Evolutionary conservation across 495 filamentous ascomycete genomes (phyloP).

Genomic region (Tirmania nivea): DNA sequence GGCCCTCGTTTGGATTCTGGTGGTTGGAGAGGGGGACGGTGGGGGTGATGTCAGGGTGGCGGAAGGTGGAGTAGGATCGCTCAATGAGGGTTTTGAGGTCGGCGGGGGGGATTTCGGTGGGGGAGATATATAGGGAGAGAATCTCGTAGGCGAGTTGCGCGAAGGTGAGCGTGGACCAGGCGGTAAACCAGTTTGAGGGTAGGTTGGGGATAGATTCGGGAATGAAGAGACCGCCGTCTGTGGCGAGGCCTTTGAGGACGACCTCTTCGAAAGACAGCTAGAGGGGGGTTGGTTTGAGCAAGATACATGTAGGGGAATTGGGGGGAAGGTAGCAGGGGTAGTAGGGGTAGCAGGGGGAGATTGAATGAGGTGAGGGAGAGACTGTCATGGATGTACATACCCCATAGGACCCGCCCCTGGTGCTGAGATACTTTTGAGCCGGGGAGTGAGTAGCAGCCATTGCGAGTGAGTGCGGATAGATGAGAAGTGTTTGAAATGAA

Average conservation of each 20-base stretch:
- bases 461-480: no score
- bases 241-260: constrained; percentile 74
- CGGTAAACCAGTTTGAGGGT: constrained; percentile 36
- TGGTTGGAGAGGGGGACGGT: constrained; percentile 23
- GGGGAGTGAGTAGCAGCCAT: constrained; percentile 24
- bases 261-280: constrained; percentile 81
- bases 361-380: no score
- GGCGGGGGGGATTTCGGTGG: constrained; percentile 52
- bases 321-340: not conserved
- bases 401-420: constrained; percentile 56
- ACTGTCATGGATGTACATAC: constrained; percentile 24
- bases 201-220: constrained; percentile 58
- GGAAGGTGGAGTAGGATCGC: constrained; percentile 70
- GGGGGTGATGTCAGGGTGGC: constrained; percentile 49
- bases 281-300: constrained; percentile 5
- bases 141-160: constrained; percentile 57
- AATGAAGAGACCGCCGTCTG: constrained; percentile 76
- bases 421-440: constrained; percentile 64
- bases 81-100: constrained; percentile 66
- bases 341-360: no score
- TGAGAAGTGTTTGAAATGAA: no score
- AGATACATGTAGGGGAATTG: not conserved
- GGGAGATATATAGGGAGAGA: constrained; percentile 59
- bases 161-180: constrained; percentile 59
- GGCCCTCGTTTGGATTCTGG: constrained; percentile 39